Conservation (phyloP, 805 yeast genomes). For the Hanseniaspora nectarophila region DNA sequence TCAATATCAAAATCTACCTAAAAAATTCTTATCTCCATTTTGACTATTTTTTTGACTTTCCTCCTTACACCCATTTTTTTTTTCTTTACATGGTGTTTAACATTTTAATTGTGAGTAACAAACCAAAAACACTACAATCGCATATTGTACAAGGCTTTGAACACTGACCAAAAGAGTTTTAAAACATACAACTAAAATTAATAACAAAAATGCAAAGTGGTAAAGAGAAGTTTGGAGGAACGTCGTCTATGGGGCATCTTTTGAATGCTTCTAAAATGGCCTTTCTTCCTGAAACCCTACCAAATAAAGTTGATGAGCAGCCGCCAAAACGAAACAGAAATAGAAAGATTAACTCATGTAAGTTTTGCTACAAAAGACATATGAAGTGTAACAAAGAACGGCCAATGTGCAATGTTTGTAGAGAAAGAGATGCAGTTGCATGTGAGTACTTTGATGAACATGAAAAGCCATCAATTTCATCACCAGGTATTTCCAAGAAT, state of each 20-base stretch:
- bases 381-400: slow-evolving; percentile 24
- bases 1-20: too few relatives aligned
- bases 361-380: slow-evolving; percentile 24
- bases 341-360: slow-evolving; percentile 24
- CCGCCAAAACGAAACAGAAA: slow-evolving; percentile 17
- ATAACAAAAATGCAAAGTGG: not conserved
- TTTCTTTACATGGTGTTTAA: not conserved
- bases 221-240: not conserved
- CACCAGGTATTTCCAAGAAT: not conserved
- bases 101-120: too few relatives aligned
- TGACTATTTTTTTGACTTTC: not conserved
- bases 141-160: too few relatives aligned
- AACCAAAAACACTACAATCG: too few relatives aligned
- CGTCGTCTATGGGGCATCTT: slow-evolving; percentile 1
- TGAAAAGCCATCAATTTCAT: not conserved
- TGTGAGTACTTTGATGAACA: slow-evolving; percentile 19
- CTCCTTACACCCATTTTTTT: not conserved
- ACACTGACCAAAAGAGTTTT: too few relatives aligned
- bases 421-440: slow-evolving; percentile 16
- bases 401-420: slow-evolving; percentile 25
- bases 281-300: not conserved
- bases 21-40: too few relatives aligned
- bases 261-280: slow-evolving; percentile 1
- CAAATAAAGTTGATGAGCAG: not conserved
- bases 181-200: not conserved